Conservation (phyloP, 768 basidiomycete species). For the Fomitopsis serialis region DNA sequence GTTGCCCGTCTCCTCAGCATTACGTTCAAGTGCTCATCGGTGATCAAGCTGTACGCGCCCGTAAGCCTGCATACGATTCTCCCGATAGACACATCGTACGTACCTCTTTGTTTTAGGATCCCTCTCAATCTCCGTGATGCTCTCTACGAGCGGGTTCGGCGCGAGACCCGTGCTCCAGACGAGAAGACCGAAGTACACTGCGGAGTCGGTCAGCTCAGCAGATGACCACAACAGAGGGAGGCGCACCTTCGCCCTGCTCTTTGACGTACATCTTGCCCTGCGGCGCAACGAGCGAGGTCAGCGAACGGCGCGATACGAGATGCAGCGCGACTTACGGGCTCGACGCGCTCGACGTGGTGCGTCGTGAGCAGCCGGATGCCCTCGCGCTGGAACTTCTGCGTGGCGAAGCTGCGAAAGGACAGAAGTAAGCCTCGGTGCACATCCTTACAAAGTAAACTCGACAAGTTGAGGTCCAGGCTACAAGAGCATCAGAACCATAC, state of each 20-base stretch:
- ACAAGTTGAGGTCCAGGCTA: too few species aligned
- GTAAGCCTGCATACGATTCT: background rate
- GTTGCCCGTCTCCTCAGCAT: slow-evolving; percentile 42
- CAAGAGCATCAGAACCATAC: too few species aligned
- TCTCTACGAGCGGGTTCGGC: slow-evolving; percentile 71
- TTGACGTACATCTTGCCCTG: slow-evolving; percentile 66
- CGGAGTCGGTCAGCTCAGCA: background rate
- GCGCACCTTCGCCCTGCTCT: slow-evolving; percentile 64
- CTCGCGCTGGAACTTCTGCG: slow-evolving; percentile 65
- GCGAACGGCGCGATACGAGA: background rate
- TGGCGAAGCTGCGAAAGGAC: slow-evolving; percentile 46
- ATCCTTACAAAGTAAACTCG: too few species aligned
- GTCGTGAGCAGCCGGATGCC: slow-evolving; percentile 69
- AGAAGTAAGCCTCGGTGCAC: background rate
- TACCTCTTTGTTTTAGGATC: slow-evolving; percentile 53
- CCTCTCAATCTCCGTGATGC: slow-evolving; percentile 55
- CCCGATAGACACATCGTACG: too few species aligned
- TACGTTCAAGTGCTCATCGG: slow-evolving; percentile 59
- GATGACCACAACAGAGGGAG: background rate
- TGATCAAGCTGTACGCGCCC: slow-evolving; percentile 29
- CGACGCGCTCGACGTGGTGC: slow-evolving; percentile 69
- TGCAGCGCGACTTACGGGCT: slow-evolving; percentile 34
- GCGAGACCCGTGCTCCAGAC: slow-evolving; percentile 88
- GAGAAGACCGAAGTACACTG: slow-evolving; percentile 76
- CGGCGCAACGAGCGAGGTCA: background rate